phyloP scores from a whole-genome alignment of 345 rosid species.

The Lumnitzera racemosa region DNA sequence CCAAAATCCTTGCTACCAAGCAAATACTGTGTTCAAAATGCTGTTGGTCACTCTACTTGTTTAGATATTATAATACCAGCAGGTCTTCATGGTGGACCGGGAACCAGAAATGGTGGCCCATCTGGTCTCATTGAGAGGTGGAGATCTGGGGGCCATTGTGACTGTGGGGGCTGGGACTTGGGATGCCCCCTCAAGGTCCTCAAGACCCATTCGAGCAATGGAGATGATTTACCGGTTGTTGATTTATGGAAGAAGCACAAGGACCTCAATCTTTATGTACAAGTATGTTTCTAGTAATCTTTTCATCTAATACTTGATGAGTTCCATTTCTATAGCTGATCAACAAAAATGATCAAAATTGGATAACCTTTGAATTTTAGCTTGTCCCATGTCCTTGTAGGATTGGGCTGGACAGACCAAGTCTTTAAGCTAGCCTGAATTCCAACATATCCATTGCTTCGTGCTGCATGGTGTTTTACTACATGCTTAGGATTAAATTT shows the following conservation, averaged over 20 bases:
- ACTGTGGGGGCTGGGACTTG: constrained; percentile 98
- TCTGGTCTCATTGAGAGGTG: constrained; percentile 74
- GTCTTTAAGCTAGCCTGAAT: too few relatives aligned
- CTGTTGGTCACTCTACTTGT: constrained; percentile 35
- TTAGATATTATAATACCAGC: constrained; percentile 74
- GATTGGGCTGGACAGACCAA: too few relatives aligned
- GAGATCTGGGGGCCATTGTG: constrained; percentile 85
- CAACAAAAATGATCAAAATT: too few relatives aligned
- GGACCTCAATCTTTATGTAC: constrained; percentile 47
- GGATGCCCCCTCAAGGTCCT: constrained; percentile 70
- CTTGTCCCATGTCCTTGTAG: too few relatives aligned
- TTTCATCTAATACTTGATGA: too few relatives aligned
- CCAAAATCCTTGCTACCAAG: constrained; percentile 18
- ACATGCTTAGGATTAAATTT: too few relatives aligned
- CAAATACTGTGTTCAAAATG: constrained; percentile 12
- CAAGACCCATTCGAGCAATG: constrained; percentile 29
- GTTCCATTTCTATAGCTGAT: too few relatives aligned
- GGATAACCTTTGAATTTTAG: too few relatives aligned
- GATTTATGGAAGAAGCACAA: constrained; percentile 39
- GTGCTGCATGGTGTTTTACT: too few relatives aligned
- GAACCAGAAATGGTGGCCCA: constrained; percentile 56
- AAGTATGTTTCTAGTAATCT: constrained; percentile 30
- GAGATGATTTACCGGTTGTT: constrained; percentile 19
- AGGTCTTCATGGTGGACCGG: constrained; percentile 87
- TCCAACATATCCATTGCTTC: too few relatives aligned